phyloP scores from a whole-genome alignment of 1,284 basidiomycete genomes.

The Sanghuangporus baumii region DNA sequence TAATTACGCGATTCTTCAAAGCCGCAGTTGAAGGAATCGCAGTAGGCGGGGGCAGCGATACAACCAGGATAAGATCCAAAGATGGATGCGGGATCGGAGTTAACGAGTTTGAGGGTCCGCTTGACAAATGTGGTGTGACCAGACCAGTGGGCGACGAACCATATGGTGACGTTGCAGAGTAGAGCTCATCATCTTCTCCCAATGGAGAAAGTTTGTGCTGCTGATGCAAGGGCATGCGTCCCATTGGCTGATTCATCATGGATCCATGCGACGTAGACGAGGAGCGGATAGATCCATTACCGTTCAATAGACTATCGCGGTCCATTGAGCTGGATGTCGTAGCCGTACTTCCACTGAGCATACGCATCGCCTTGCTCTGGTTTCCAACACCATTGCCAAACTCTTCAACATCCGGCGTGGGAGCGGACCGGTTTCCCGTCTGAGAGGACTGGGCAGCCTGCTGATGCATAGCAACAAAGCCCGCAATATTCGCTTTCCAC shows the following conservation, averaged over 20 bases:
- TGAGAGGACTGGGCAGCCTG: constrained; percentile 30
- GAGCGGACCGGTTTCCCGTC: constrained; percentile 26
- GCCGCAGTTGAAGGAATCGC: constrained; percentile 72
- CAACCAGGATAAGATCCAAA: constrained; percentile 86
- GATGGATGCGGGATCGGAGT: constrained; percentile 80
- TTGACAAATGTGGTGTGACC: constrained; percentile 72
- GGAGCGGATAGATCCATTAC: constrained; percentile 51
- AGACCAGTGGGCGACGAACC: constrained; percentile 44
- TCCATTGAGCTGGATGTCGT: constrained; percentile 57
- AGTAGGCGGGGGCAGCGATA: constrained; percentile 76
- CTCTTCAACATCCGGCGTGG: constrained; percentile 59
- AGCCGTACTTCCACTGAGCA: constrained; percentile 68
- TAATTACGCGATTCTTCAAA: constrained; percentile 83
- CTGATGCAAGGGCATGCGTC: constrained; percentile 26
- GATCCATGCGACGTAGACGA: constrained; percentile 68
- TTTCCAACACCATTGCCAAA: constrained; percentile 52
- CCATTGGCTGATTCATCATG: constrained; percentile 20
- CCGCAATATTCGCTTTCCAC: constrained; percentile 79
- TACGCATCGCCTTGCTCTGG: constrained; percentile 60
- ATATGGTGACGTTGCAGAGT: constrained; percentile 33
- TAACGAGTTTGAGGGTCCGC: constrained; percentile 71
- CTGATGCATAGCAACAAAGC: constrained; percentile 65
- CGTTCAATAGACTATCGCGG: constrained; percentile 58
- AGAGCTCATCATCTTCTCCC: constrained; percentile 63
- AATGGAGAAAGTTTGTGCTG: constrained; percentile 56